phyloP scores from a whole-genome alignment of 2,329 filamentous ascomycete species.

The Aaosphaeria pasadenensis region DNA sequence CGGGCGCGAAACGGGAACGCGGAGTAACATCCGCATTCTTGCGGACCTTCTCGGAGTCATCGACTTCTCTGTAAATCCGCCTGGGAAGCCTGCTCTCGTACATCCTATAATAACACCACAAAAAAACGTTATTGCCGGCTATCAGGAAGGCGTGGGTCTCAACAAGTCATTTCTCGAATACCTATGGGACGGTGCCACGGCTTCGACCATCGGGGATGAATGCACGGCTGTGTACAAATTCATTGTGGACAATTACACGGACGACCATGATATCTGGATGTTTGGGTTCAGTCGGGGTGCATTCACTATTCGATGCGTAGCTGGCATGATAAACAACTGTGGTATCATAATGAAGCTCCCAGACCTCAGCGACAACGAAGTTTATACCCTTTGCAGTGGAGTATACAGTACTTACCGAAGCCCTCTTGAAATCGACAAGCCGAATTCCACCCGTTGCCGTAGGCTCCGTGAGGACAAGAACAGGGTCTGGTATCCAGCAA shows the following conservation, averaged over 20 bases:
- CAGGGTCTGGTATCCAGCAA: slow-evolving; percentile 26
- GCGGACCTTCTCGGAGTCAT: slow-evolving; percentile 30
- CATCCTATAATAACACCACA: slow-evolving; percentile 15
- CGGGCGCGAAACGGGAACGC: slow-evolving; percentile 32
- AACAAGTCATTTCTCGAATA: slow-evolving; percentile 35
- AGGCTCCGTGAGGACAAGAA: slow-evolving; percentile 13
- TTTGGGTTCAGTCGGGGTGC: slow-evolving; percentile 47
- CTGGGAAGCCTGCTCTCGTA: slow-evolving; percentile 12
- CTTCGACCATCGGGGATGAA: slow-evolving; percentile 32
- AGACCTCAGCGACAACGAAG: slow-evolving; percentile 10
- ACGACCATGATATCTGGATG: slow-evolving; percentile 43
- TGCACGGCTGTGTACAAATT: slow-evolving; percentile 34
- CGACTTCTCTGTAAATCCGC: slow-evolving; percentile 6
- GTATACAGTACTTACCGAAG: slow-evolving; percentile 33
- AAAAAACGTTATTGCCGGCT: slow-evolving; percentile 26
- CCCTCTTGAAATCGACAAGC: slow-evolving; percentile 23
- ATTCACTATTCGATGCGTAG: slow-evolving; percentile 43
- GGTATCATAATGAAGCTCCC: slow-evolving; percentile 33
- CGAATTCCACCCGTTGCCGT: slow-evolving; percentile 18
- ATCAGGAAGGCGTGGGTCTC: slow-evolving; percentile 37
- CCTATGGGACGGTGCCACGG: slow-evolving; percentile 35
- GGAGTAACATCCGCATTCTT: slow-evolving; percentile 31
- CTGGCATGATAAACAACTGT: slow-evolving; percentile 44
- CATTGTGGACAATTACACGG: slow-evolving; percentile 32
- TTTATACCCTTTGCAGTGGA: slow-evolving; percentile 25